phyloP scores from a whole-genome alignment of 257 asterid genomes.

The Fraxinus cuspidata region DNA sequence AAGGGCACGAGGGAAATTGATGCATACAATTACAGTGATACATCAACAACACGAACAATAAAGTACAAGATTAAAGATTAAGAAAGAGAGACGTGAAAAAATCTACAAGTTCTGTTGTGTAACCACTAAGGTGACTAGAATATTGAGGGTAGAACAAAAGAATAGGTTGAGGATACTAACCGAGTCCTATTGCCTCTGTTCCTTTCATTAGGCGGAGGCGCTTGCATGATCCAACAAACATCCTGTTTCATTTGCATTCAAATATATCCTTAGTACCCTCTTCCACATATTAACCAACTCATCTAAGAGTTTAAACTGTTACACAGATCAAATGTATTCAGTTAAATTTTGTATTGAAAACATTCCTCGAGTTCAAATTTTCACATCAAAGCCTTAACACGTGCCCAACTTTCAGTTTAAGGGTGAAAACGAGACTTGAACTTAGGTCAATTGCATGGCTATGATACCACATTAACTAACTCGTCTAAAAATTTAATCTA shows the following conservation, averaged over 20 bases:
- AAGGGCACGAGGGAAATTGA: neutral
- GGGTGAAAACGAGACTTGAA: no score
- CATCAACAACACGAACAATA: neutral
- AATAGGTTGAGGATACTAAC: constrained; percentile 15
- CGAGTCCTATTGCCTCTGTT: constrained; percentile 38
- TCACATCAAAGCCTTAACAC: neutral
- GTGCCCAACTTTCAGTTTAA: neutral
- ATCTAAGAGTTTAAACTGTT: neutral
- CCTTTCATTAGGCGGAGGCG: constrained; percentile 39
- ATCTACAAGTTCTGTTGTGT: neutral
- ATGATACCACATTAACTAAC: neutral
- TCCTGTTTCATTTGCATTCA: constrained; percentile 8
- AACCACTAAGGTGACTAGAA: neutral
- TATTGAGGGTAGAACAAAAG: neutral
- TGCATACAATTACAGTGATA: neutral
- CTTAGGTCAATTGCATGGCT: neutral
- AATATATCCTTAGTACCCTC: neutral
- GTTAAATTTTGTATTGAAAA: neutral
- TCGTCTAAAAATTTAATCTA: neutral
- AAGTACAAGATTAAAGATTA: neutral
- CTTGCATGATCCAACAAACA: constrained; percentile 41
- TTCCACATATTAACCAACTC: no score
- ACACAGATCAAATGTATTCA: neutral
- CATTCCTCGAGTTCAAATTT: neutral
- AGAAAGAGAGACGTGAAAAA: neutral